Base-by-base conservation (phyloP, 768 basidiomycete genomes). In the Pluteus cervinus region DNA sequence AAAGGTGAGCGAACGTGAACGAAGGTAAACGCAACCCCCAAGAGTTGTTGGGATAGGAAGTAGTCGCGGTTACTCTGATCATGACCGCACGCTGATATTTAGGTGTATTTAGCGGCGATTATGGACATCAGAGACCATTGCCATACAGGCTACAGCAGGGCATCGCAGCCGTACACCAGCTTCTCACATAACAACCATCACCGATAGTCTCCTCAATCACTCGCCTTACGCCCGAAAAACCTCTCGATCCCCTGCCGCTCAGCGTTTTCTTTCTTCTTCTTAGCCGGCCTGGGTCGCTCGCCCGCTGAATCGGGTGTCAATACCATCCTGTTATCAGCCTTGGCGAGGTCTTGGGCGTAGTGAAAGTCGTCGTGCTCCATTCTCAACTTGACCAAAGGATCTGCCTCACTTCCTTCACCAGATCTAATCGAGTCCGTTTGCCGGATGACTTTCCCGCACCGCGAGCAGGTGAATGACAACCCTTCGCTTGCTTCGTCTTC, bases 331-430 rank as follows among this genome's bases (percentile, higher is more conserved):
- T 46, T 50, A 32, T 53, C 55, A 35, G 59, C 63, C 17, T 69
- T 69, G 15, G 81, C 72, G 35, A 97, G 54, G 39, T 88, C 83
- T 49, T 80, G 69, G 1, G 93, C 92, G 48, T 90, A 79, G 57
- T 97, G 93, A 56, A 78, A 96, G 59, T 96, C 93, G 24, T 76
- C 71, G 49, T 97, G 93, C 52, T 96, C 93, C 56, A 72, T 47
- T 37, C 66, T 67, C 39, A 76, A 52, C 42, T 58, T 58, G 5
- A 57, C 62, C 24, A 81, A 48, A 14, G 51, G 65, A 48, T 51
- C 52, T 40, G 58, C 54, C 44, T 60, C 63, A 33, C 49, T 66
- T 26, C 47, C 51, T 36, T 52, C 58, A 35, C 43, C 36, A 29
- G 38, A 41, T 20, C 36, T 36, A 20, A 36, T 15, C 33, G 52